Evolutionary conservation across 2,329 filamentous ascomycete genomes (phyloP), one percentile per base, ranked within the genome.

Genomic region (Cladophialophora psammophila): DNA sequence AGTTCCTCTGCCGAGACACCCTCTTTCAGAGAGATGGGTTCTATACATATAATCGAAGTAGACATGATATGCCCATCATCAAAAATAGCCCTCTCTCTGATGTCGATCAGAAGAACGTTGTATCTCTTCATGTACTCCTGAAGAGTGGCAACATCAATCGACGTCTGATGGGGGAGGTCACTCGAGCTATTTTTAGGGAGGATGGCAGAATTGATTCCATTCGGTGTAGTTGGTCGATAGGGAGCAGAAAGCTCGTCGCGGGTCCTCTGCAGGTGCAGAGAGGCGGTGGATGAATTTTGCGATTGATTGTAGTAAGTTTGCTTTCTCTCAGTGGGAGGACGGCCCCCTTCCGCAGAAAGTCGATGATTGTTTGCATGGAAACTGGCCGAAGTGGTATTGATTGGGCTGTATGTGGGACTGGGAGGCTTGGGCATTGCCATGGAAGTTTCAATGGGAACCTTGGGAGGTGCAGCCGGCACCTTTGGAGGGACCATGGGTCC

Each of bases 11-110:
- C 88, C 15, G 88, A 90, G 72, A 88, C 84, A 36, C 87, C 89
- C 53, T 90, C 86, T 63, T 91, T 87, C 56, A 93, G 78, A 9
- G 90, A 86, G 53, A 96, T 86, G 31, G 94, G 93, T 74, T 99
- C 95, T 67, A 99, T 87, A 77, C 95, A 99, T 53, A 99, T 92
- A 45, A 93, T 91, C 5, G 88, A 90, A 64, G 89, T 89, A 5
- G 91, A 89, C 81, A 91, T 91, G 70, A 99, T 93, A 76, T 99
- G 95, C 0, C 95, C 95, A 56, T 90, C 85, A 72, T 98, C 93
- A 75, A 92, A 99, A 8, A 91, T 87, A 61, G 91, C 87, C 32
- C 95, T 89, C 64, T 87, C 83, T 45, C 95, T 89, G 50, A 97
- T 88, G 77, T 99, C 95, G 71, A 99, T 93, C 31, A 98, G 78